phyloP scores from a whole-genome alignment of 805 yeast species.

The Teunomyces funiuensis region DNA sequence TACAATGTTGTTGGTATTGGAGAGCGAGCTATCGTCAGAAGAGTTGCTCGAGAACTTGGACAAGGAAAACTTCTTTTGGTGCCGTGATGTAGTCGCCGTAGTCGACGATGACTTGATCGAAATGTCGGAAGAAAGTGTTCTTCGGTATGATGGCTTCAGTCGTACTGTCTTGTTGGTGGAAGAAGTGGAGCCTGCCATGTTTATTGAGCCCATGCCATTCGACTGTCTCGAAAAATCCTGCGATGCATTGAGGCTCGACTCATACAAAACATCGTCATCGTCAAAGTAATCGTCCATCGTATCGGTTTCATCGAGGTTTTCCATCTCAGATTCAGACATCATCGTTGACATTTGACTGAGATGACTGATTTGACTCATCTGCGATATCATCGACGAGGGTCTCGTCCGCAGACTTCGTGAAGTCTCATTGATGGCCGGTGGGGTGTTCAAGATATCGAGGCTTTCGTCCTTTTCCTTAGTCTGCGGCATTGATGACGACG shows the following conservation, averaged over 20 bases:
- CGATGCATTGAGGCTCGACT: constrained; percentile 37
- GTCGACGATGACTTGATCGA: constrained; percentile 34
- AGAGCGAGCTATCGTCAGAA: constrained; percentile 32
- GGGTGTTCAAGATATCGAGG: not conserved
- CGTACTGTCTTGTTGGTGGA: constrained; percentile 1
- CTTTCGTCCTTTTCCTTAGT: constrained; percentile 1
- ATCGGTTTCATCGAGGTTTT: constrained; percentile 40
- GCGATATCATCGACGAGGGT: constrained; percentile 43
- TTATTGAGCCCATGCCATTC: constrained; percentile 4
- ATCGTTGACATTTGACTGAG: constrained; percentile 42
- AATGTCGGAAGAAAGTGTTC: constrained; percentile 35
- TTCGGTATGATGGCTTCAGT: constrained; percentile 12
- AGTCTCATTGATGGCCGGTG: not conserved
- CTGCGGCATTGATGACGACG: not conserved
- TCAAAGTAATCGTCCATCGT: constrained; percentile 33
- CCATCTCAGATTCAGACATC: constrained; percentile 44
- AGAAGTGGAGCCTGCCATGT: constrained; percentile 1
- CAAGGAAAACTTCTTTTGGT: constrained; percentile 27
- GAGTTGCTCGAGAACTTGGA: constrained; percentile 38
- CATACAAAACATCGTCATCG: constrained; percentile 38
- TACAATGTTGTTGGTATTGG: constrained; percentile 12
- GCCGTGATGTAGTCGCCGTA: constrained; percentile 20
- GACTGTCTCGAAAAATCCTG: constrained; percentile 23
- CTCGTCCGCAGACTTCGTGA: constrained; percentile 21
- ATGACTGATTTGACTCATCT: constrained; percentile 40